Evolutionary conservation across 495 filamentous ascomycete genomes (phyloP).

Genomic region (Choiromyces venosus): DNA sequence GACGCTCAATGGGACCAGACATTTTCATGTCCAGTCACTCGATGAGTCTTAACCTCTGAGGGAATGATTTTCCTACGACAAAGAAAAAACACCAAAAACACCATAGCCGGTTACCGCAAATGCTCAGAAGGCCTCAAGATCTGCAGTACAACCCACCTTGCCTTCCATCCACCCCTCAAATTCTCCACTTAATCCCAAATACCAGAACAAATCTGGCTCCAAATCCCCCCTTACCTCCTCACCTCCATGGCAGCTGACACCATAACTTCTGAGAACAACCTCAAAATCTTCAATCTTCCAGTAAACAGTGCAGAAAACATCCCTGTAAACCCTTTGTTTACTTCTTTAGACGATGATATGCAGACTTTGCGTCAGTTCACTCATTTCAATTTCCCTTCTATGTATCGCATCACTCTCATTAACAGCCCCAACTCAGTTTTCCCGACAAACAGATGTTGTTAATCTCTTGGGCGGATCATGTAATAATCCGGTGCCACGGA

Average conservation of each 20-base stretch:
- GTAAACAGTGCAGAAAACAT: background rate
- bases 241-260: background rate
- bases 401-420: background rate
- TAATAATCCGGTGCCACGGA: slow-evolving; percentile 45
- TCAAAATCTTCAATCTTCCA: background rate
- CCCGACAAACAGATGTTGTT: background rate
- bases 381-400: slow-evolving; percentile 18
- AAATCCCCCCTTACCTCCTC: background rate
- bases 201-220: background rate
- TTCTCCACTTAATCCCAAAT: background rate
- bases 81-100: background rate
- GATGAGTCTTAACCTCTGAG: background rate
- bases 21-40: background rate
- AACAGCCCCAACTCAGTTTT: background rate
- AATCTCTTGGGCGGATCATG: slow-evolving; percentile 12
- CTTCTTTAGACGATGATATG: background rate
- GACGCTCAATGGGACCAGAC: background rate
- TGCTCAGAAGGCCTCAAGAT: background rate
- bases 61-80: background rate
- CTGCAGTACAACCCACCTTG: background rate
- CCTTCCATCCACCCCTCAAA: background rate
- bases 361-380: slow-evolving; percentile 5
- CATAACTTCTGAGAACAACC: background rate
- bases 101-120: background rate
- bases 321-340: background rate